These are phyloP conservation scores for Puccinellia tenuiflora DNA, from an alignment of 176 grass and related monocot genomes.

Conservation along the genomic window DNA sequence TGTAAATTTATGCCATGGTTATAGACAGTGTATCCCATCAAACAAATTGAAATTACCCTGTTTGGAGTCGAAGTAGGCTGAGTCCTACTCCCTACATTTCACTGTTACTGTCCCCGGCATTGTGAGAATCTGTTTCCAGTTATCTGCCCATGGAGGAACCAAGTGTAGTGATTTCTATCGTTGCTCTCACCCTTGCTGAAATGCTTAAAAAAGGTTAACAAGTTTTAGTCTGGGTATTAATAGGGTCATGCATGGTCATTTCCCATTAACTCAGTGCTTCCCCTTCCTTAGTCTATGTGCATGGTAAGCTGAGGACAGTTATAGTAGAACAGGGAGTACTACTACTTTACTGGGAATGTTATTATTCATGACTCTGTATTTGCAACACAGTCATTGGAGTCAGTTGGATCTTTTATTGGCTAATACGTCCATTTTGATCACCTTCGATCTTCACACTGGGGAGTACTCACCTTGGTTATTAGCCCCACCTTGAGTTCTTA, in stretches of 20 bases:
- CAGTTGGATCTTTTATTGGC: background rate
- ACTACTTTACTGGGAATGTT: background rate
- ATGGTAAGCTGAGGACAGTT: constrained; percentile 3
- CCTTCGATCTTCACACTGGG: background rate
- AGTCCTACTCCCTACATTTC: background rate
- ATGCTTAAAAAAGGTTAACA: background rate
- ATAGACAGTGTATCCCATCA: background rate
- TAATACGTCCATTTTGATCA: background rate
- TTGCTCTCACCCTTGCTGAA: background rate
- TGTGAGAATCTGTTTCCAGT: background rate
- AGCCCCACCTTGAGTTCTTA: background rate
- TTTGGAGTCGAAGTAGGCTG: background rate
- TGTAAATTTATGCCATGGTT: constrained; percentile 7
- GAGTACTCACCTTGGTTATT: background rate
- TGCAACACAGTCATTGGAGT: background rate
- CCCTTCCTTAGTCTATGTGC: background rate
- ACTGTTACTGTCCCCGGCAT: background rate
- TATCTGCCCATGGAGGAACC: background rate
- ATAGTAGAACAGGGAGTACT: background rate
- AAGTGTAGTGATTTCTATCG: background rate
- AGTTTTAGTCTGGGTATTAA: background rate
- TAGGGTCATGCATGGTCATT: background rate
- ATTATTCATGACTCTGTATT: background rate
- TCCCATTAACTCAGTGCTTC: background rate
- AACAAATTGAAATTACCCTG: background rate